Evolutionary conservation across 306 rosid genomes (phyloP), one percentile per base, ranked within the genome.

Genomic region (Myrica gale): DNA sequence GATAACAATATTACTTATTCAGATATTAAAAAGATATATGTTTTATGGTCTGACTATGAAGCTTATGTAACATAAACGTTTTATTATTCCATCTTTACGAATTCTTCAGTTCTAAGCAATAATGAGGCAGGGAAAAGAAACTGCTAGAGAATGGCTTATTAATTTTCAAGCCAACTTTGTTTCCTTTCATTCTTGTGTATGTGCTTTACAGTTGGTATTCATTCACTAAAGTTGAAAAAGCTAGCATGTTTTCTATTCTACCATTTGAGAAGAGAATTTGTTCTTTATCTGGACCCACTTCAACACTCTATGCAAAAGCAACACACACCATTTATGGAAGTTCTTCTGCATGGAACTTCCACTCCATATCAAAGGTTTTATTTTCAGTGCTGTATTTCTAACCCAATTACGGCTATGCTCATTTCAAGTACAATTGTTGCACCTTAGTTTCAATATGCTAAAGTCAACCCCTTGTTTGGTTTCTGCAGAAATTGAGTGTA

Each of bases 401-500:
- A 26, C 17, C n/a, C 3, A 42, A 16, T 37, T 61, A 65, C 17
- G 70, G 48, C 10, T 66, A 19, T 7, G 46, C 42, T 66, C 15
- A 41, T 48, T 66, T 66, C 16, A 7, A 23, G 50, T 13, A 42
- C 5, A 16, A 42, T 41, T 2, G 10, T 15, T 63, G 46, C 4
- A 0, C 46, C 19, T 39, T 45, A 3, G 39, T 21, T 16, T 32
- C 48, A 8, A 17, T 74, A 76, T 50, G 52, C 82, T 77, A 54
- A 32, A 87, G 5, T 16, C 67, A 74, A 74, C 55, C 60, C 20
- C 11, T 69, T 73, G n/a, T 45, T 82, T 42, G 81, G 65, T 57
- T 68, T 79, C 84, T 80, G 77, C 90, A 95, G 99, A 95, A 95
- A 89, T 92, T 89, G 74, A 87, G 84, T 70, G 90, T 95, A 74